Conservation (phyloP, 495 filamentous ascomycete species). For the Beverwykella pulmonaria region DNA sequence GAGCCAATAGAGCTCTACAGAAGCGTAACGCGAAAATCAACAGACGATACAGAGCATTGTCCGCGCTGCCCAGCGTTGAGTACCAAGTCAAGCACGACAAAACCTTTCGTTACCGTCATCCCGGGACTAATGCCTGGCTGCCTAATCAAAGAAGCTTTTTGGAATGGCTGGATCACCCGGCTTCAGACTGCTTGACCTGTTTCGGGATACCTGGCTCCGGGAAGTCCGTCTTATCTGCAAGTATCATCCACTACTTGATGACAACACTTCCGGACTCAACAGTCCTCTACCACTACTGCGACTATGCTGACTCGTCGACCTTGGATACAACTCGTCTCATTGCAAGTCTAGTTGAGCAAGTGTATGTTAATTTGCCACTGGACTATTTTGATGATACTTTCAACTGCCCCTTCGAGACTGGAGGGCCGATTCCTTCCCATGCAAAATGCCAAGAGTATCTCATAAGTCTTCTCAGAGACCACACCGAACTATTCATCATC, state of each 20-base stretch:
- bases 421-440: not conserved
- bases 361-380: conserved; percentile 9
- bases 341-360: conserved; percentile 19
- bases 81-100: conserved; percentile 26
- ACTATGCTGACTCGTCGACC: conserved; percentile 28
- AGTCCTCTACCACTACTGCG: conserved; percentile 33
- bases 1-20: conserved; percentile 11
- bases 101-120: conserved; percentile 5
- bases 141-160: not conserved
- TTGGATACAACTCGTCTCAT: conserved; percentile 14
- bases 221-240: conserved; percentile 32
- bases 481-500: conserved; percentile 17
- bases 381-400: conserved; percentile 13
- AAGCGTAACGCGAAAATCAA: conserved; percentile 12
- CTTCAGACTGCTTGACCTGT: conserved; percentile 16
- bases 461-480: not conserved
- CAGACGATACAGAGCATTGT: conserved; percentile 23
- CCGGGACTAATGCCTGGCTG: conserved; percentile 29
- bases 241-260: conserved; percentile 15
- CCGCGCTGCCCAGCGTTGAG: conserved; percentile 10
- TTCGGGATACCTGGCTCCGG: conserved; percentile 37
- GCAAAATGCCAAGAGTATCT: not conserved
- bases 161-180: not conserved
- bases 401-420: not conserved
- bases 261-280: not conserved